These are phyloP conservation scores for Tulasnella sp. DNA, from an alignment of 768 basidiomycete species.

Conservation along the genomic window DNA sequence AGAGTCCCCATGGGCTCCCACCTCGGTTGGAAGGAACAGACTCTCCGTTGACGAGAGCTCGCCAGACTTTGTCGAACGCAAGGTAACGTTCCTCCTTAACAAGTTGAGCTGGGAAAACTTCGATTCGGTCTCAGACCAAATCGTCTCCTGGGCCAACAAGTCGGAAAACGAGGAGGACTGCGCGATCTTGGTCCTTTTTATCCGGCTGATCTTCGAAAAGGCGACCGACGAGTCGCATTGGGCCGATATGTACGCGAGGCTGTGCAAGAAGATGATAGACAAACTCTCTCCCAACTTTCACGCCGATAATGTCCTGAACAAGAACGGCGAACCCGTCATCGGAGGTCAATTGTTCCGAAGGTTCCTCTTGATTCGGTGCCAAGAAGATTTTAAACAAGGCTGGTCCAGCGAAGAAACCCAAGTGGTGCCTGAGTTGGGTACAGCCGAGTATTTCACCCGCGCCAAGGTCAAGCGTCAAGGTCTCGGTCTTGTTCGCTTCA, in stretches of 20 bases:
- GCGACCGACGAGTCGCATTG: slow-evolving; percentile 55
- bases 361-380: slow-evolving; percentile 54
- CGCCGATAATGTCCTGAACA: slow-evolving; percentile 45
- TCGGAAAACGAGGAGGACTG: slow-evolving; percentile 51
- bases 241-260: slow-evolving; percentile 53
- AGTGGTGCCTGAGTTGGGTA: slow-evolving; percentile 44
- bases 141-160: slow-evolving; percentile 53
- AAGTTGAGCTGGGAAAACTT: slow-evolving; percentile 55
- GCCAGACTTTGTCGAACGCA: slow-evolving; percentile 51
- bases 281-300: slow-evolving; percentile 46
- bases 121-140: slow-evolving; percentile 52
- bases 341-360: slow-evolving; percentile 53
- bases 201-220: slow-evolving; percentile 53
- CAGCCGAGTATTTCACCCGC: slow-evolving; percentile 48
- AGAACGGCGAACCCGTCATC: slow-evolving; percentile 46
- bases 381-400: slow-evolving; percentile 59
- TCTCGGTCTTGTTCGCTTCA: slow-evolving; percentile 52
- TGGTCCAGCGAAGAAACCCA: slow-evolving; percentile 62
- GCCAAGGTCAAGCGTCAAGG: slow-evolving; percentile 54
- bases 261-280: slow-evolving; percentile 49
- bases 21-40: slow-evolving; percentile 34
- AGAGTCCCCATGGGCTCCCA: slow-evolving; percentile 80
- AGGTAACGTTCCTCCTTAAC: slow-evolving; percentile 56
- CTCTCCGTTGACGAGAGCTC: neutral
- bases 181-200: slow-evolving; percentile 51